Conservation (phyloP, 352 stramenopile species). For the Pythium pectinolyticum region DNA sequence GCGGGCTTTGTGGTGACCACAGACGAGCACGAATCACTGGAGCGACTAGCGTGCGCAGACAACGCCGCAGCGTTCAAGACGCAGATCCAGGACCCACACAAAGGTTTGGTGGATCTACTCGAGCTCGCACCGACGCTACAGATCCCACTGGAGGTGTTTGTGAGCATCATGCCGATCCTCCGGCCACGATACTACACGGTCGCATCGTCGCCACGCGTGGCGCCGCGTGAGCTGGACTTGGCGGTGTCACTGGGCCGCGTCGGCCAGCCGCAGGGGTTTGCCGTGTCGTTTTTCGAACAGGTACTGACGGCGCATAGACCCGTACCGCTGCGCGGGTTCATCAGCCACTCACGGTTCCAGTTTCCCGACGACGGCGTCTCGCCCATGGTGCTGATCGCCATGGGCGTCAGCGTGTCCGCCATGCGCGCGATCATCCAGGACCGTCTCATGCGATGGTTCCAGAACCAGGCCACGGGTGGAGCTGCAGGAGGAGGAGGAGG, state of each 20-base stretch:
- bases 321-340: slow-evolving; percentile 85
- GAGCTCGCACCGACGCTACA: slow-evolving; percentile 47
- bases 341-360: slow-evolving; percentile 89
- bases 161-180: slow-evolving; percentile 79
- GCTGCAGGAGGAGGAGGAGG: too few species aligned
- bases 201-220: slow-evolving; percentile 75
- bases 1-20: slow-evolving; percentile 46
- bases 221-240: slow-evolving; percentile 82
- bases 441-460: slow-evolving; percentile 19
- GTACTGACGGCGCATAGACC: slow-evolving; percentile 17
- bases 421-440: slow-evolving; percentile 49
- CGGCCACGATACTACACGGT: slow-evolving; percentile 94
- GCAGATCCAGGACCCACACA: slow-evolving; percentile 72
- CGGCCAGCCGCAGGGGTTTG: slow-evolving; percentile 30
- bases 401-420: slow-evolving; percentile 92
- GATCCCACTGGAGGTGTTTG: slow-evolving; percentile 74
- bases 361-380: slow-evolving; percentile 66
- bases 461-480: too few species aligned
- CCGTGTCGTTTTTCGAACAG: slow-evolving; percentile 28
- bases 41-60: slow-evolving; percentile 56
- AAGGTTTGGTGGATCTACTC: slow-evolving; percentile 81
- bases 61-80: slow-evolving; percentile 75
- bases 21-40: slow-evolving; percentile 45
- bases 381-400: slow-evolving; percentile 91
- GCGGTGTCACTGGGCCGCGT: slow-evolving; percentile 85